Conservation (phyloP, 2,329 filamentous ascomycete species). For the Karstenula rhodostoma region DNA sequence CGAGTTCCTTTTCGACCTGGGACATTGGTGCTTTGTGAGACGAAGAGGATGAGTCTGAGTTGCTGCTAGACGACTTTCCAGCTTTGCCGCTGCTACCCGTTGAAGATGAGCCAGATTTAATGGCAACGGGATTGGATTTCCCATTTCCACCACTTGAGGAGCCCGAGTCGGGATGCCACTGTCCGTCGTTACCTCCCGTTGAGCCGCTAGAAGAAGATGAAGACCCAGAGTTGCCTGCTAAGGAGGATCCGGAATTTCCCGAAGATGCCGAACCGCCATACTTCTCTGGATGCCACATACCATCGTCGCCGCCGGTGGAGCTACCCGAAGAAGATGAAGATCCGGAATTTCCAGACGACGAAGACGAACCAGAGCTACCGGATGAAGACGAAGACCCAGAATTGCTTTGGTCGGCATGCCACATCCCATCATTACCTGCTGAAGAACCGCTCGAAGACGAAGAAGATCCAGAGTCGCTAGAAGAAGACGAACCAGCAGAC, state of each 20-base stretch:
- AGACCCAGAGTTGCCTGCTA: neutral
- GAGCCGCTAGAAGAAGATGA: neutral
- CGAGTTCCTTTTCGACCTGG: constrained; percentile 26
- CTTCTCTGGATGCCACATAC: constrained; percentile 3
- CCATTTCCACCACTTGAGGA: neutral
- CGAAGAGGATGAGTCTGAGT: neutral
- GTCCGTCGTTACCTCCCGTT: constrained; percentile 19
- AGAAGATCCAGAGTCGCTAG: neutral
- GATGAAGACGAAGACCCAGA: constrained; percentile 17
- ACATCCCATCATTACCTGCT: too few relatives aligned
- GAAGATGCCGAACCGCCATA: neutral
- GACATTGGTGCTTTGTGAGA: neutral
- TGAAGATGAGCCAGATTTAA: neutral
- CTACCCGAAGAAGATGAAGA: neutral
- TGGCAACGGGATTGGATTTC: constrained; percentile 5
- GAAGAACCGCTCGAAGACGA: neutral
- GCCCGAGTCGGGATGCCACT: constrained; percentile 21
- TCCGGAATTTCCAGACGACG: neutral
- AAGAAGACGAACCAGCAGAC: constrained; percentile 9
- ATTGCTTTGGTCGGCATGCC: neutral
- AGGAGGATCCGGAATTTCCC: neutral
- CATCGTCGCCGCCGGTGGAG: neutral
- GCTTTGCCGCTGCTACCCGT: neutral
- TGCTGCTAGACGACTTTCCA: neutral
- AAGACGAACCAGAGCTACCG: neutral